phyloP scores from a whole-genome alignment of 768 basidiomycete species.

The Dentipellis fragilis region DNA sequence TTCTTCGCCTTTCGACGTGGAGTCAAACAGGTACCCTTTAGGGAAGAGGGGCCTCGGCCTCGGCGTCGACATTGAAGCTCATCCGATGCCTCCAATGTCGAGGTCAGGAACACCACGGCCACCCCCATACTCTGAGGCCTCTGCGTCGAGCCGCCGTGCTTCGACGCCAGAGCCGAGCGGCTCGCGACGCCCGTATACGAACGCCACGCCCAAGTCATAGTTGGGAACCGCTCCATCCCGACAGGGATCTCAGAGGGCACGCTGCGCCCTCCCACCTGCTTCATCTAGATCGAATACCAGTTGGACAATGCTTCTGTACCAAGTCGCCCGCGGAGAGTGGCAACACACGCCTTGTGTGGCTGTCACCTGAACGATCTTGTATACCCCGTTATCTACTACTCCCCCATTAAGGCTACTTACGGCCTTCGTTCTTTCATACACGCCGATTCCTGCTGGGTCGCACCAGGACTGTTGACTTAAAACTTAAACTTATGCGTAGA shows the following conservation, averaged over 20 bases:
- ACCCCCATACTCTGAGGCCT: constrained; percentile 8
- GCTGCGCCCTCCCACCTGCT: constrained; percentile 3
- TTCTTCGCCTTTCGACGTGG: neutral
- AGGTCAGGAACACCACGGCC: neutral
- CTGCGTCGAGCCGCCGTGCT: constrained; percentile 2
- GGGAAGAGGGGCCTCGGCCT: neutral
- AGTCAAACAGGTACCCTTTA: neutral
- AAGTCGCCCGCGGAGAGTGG: neutral
- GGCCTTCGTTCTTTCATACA: neutral
- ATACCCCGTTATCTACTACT: neutral
- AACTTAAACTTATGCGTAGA: neutral
- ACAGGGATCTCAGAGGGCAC: neutral
- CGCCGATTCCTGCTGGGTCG: neutral
- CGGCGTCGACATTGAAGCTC: neutral
- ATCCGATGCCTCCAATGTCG: neutral
- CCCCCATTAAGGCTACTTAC: neutral
- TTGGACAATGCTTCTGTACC: neutral
- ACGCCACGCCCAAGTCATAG: constrained; percentile 7
- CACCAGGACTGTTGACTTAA: neutral
- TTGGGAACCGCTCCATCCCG: neutral
- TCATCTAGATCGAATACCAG: constrained; percentile 4
- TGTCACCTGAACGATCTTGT: neutral
- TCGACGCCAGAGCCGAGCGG: constrained; percentile 4
- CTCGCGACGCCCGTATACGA: constrained; percentile 9
- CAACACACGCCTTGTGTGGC: neutral